phyloP scores from a whole-genome alignment of 441 rosid genomes.

The Mallotus repandus region DNA sequence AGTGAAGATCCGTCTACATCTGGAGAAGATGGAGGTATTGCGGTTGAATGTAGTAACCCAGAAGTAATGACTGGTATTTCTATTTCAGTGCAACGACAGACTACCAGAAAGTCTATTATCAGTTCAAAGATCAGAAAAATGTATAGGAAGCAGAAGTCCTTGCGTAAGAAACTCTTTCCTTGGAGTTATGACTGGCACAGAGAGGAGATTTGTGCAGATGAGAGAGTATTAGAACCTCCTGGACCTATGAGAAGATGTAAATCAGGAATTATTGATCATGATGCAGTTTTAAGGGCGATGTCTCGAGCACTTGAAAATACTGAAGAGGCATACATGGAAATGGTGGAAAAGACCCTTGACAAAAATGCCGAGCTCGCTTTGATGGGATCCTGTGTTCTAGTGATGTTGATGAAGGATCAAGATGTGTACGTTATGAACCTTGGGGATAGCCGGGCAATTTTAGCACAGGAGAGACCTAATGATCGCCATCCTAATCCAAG shows the following conservation, averaged over 20 bases:
- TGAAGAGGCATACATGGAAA: slow-evolving; percentile 86
- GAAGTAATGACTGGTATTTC: slow-evolving; percentile 35
- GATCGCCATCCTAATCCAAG: slow-evolving; percentile 71
- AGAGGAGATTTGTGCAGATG: slow-evolving; percentile 64
- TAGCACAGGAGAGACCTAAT: slow-evolving; percentile 83
- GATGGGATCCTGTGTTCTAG: slow-evolving; percentile 95
- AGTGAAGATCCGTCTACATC: slow-evolving; percentile 74
- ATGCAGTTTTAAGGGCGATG: slow-evolving; percentile 85
- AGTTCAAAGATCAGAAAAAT: slow-evolving; percentile 66
- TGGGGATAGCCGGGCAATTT: slow-evolving; percentile 87
- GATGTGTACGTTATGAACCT: slow-evolving; percentile 96
- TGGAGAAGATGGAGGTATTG: slow-evolving; percentile 56
- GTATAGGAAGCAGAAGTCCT: slow-evolving; percentile 78
- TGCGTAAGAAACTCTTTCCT: slow-evolving; percentile 87
- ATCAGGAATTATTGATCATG: slow-evolving; percentile 73
- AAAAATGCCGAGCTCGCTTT: slow-evolving; percentile 86
- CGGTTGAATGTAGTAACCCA: slow-evolving; percentile 36
- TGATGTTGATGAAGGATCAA: slow-evolving; percentile 96
- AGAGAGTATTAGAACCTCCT: slow-evolving; percentile 58
- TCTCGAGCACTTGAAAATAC: slow-evolving; percentile 66
- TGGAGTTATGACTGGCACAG: slow-evolving; percentile 98
- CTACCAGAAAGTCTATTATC: slow-evolving; percentile 50
- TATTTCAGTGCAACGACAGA: slow-evolving; percentile 46
- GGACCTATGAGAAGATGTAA: slow-evolving; percentile 80
- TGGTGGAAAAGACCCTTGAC: slow-evolving; percentile 87